Evolutionary conservation across 2,329 filamentous ascomycete genomes (phyloP).

Genomic region (Pyrenochaeta sp.): DNA sequence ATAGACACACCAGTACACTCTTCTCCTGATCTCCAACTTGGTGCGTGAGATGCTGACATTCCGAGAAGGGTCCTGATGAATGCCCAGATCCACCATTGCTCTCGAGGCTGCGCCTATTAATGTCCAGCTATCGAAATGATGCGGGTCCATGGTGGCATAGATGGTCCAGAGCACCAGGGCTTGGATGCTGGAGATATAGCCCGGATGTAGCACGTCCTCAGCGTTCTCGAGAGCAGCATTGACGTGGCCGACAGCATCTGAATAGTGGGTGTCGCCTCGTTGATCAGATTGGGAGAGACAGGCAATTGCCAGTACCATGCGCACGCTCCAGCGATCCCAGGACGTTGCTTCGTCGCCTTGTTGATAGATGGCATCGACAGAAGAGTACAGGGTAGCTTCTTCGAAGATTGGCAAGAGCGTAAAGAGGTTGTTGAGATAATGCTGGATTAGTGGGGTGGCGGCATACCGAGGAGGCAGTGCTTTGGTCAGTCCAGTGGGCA

Average conservation of each 20-base stretch:
- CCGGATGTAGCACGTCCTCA: slow-evolving; percentile 84
- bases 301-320: slow-evolving; percentile 87
- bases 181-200: slow-evolving; percentile 85
- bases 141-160: slow-evolving; percentile 88
- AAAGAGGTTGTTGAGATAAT: slow-evolving; percentile 86
- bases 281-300: slow-evolving; percentile 76
- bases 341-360: slow-evolving; percentile 67
- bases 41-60: slow-evolving; percentile 73
- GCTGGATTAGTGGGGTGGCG: slow-evolving; percentile 75
- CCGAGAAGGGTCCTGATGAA: slow-evolving; percentile 87
- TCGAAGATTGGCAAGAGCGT: slow-evolving; percentile 83
- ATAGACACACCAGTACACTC: slow-evolving; percentile 91
- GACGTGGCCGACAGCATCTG: slow-evolving; percentile 67
- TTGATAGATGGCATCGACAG: slow-evolving; percentile 83
- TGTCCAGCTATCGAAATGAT: slow-evolving; percentile 94
- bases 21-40: slow-evolving; percentile 78
- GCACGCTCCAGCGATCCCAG: slow-evolving; percentile 85
- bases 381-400: slow-evolving; percentile 78
- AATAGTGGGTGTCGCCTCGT: slow-evolving; percentile 70
- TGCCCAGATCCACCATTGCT: slow-evolving; percentile 86
- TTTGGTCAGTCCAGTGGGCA: slow-evolving; percentile 68
- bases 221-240: slow-evolving; percentile 77
- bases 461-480: slow-evolving; percentile 75
- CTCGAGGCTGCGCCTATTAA: slow-evolving; percentile 89
- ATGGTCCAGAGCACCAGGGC: slow-evolving; percentile 85